These are phyloP conservation scores for Bisporella sp. DNA, from an alignment of 2,329 filamentous ascomycete species.

Conservation along the genomic window DNA sequence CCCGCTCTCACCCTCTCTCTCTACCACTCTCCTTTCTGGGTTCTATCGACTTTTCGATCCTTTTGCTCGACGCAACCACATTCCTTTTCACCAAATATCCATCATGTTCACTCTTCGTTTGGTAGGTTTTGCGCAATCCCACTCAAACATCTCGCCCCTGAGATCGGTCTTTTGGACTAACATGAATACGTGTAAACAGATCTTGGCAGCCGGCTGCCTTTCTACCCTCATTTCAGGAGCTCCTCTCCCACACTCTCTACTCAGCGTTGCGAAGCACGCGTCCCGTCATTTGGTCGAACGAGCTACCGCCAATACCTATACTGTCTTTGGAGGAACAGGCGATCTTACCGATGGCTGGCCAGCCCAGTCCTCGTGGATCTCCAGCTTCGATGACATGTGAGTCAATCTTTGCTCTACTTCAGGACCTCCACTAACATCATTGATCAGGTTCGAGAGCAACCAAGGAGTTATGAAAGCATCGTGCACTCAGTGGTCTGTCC, in stretches of 20 bases:
- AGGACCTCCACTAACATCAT: neutral
- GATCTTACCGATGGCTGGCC: slow-evolving; percentile 9
- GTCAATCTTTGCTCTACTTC: neutral
- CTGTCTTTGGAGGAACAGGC: slow-evolving; percentile 6
- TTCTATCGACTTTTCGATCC: too few relatives aligned
- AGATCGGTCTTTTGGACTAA: neutral
- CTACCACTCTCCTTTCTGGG: neutral
- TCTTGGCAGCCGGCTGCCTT: slow-evolving; percentile 16
- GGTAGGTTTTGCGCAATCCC: too few relatives aligned
- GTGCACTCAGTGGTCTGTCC: slow-evolving; percentile 3
- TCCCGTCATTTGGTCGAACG: slow-evolving; percentile 4
- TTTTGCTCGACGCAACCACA: too few relatives aligned
- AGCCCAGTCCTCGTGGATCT: slow-evolving; percentile 6
- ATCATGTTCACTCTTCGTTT: too few relatives aligned
- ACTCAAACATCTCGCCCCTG: too few relatives aligned
- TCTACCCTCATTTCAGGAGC: slow-evolving; percentile 12
- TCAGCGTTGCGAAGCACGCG: neutral
- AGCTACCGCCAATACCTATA: slow-evolving; percentile 2
- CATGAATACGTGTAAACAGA: neutral
- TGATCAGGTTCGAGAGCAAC: slow-evolving; percentile 3
- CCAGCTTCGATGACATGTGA: slow-evolving; percentile 11
- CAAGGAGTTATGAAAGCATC: slow-evolving; percentile 1
- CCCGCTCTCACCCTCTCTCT: neutral
- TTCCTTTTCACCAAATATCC: too few relatives aligned
- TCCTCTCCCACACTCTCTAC: slow-evolving; percentile 5